phyloP scores from a whole-genome alignment of 306 rosid genomes.

The Vigna mungo region DNA sequence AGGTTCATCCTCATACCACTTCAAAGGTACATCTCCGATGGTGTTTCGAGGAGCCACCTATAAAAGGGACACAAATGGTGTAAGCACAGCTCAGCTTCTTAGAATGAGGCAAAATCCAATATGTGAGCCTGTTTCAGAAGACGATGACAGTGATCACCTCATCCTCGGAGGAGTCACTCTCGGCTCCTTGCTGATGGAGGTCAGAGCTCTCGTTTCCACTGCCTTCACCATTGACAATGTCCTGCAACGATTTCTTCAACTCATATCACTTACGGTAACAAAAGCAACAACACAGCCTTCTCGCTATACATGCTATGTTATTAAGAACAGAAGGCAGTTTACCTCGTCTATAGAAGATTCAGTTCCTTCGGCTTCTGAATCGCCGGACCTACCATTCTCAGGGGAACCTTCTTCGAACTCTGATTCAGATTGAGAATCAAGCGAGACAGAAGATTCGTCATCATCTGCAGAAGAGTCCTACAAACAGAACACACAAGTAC shows the following conservation, averaged over 20 bases:
- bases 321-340: constrained; percentile 1
- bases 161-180: constrained; percentile 98
- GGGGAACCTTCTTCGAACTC: constrained; percentile 40
- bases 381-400: constrained; percentile 34
- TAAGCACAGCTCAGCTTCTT: background rate
- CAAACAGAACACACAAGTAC: background rate
- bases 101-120: constrained; percentile 7
- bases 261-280: background rate
- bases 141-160: constrained; percentile 59
- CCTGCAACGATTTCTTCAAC: constrained; percentile 55
- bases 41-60: constrained; percentile 90
- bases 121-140: background rate
- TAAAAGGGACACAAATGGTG: constrained; percentile 22
- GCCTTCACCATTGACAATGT: constrained; percentile 41
- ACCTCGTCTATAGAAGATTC: constrained; percentile 59
- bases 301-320: background rate
- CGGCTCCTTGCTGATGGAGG: constrained; percentile 51
- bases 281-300: background rate
- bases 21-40: constrained; percentile 85
- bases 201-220: constrained; percentile 56
- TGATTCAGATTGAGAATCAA: constrained; percentile 36
- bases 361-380: constrained; percentile 49
- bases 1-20: constrained; percentile 83
- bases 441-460: constrained; percentile 31
- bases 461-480: constrained; percentile 45